A percentile compares a stretch with the other conserved stretches of the same genome.
Conservation (phyloP, 2,329 filamentous ascomycete species). For the Zarea fungicola region DNA sequence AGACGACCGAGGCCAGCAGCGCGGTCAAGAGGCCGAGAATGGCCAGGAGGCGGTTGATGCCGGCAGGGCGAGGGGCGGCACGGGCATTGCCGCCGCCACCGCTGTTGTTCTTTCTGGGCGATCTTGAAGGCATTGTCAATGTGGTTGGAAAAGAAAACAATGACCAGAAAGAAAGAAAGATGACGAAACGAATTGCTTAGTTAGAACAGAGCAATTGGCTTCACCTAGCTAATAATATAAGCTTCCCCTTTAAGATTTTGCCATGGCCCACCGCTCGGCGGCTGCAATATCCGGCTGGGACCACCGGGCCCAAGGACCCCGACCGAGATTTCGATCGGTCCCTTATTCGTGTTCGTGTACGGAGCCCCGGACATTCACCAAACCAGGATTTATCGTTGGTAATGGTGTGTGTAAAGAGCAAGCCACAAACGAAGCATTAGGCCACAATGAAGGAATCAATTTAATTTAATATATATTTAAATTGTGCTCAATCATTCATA, state of each 20-base stretch:
- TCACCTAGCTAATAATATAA: neutral
- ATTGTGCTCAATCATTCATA: too few species aligned
- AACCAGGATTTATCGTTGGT: too few species aligned
- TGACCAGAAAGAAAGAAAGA: neutral
- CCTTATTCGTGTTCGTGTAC: constrained; percentile 12
- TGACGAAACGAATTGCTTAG: too few species aligned
- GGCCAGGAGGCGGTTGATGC: constrained; percentile 36
- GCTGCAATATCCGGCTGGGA: constrained; percentile 20
- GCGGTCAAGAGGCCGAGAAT: constrained; percentile 50
- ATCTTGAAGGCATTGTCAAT: constrained; percentile 11
- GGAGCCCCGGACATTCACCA: too few species aligned
- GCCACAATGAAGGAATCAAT: too few species aligned
- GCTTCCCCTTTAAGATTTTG: constrained; percentile 18
- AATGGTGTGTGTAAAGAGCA: too few species aligned
- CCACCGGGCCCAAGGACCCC: constrained; percentile 14
- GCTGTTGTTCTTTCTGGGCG: constrained; percentile 10
- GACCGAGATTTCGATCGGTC: neutral
- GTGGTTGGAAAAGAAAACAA: neutral
- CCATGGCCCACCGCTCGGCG: constrained; percentile 25
- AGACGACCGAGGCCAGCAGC: constrained; percentile 48
- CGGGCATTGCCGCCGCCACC: neutral
- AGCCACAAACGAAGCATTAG: too few species aligned
- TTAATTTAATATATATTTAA: too few species aligned
- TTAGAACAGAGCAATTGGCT: too few species aligned
- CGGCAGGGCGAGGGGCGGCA: constrained; percentile 9